Evolutionary conservation across 495 filamentous ascomycete genomes (phyloP).

Genomic region (Neurospora sp.): DNA sequence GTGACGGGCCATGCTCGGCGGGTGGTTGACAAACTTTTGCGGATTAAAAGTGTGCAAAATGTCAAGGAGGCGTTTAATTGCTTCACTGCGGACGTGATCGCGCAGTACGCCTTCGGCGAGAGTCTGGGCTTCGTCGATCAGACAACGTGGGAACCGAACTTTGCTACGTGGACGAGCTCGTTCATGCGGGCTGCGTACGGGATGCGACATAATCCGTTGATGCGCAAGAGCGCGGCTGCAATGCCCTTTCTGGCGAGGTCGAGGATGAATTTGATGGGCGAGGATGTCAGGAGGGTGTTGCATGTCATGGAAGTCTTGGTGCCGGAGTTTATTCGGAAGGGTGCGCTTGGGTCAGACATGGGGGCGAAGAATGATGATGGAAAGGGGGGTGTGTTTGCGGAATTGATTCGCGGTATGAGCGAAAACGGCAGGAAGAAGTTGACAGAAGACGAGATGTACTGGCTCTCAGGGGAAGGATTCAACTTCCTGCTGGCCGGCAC

Average conservation of each 20-base stretch:
- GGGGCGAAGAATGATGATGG: conserved; percentile 1
- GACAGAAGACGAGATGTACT: conserved; percentile 15
- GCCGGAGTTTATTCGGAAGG: conserved; percentile 9
- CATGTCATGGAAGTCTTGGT: conserved; percentile 12
- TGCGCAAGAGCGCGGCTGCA: conserved; percentile 6
- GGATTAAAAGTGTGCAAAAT: conserved; percentile 1
- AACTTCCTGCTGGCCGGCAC: conserved; percentile 21
- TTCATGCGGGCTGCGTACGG: conserved; percentile 26
- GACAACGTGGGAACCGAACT: conserved; percentile 12
- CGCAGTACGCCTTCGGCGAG: conserved; percentile 20
- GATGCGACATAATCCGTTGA: conserved; percentile 10
- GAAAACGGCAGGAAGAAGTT: neutral
- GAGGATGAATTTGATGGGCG: conserved; percentile 10
- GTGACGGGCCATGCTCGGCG: conserved; percentile 13
- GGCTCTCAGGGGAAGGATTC: conserved; percentile 22
- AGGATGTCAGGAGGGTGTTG: conserved; percentile 11
- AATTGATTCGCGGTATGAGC: no score
- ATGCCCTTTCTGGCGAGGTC: conserved; percentile 5
- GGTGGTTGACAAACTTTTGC: conserved; percentile 9
- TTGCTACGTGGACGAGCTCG: conserved; percentile 13
- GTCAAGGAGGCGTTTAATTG: conserved; percentile 19
- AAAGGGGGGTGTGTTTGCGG: neutral
- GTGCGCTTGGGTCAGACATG: neutral
- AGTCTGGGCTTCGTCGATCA: conserved; percentile 19
- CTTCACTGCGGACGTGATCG: conserved; percentile 21